These are phyloP conservation scores for Wolfiporia cocos DNA, from an alignment of 1,284 basidiomycete species.

Conservation along the genomic window DNA sequence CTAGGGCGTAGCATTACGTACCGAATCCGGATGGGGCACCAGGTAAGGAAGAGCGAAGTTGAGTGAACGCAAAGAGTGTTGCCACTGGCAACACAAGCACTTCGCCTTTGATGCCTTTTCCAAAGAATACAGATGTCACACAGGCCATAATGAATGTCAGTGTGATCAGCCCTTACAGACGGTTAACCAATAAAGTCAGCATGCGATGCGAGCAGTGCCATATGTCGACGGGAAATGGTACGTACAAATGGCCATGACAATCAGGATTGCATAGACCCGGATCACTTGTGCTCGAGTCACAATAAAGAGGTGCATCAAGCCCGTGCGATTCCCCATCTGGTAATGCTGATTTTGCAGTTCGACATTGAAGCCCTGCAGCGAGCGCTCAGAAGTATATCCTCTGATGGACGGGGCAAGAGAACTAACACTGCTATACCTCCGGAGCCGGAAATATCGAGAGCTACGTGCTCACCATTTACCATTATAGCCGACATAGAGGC, in stretches of 20 bases:
- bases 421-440: conserved; percentile 16
- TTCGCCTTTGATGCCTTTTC: conserved; percentile 15
- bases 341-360: conserved; percentile 9
- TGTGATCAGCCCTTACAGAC: conserved; percentile 19
- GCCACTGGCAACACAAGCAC: conserved; percentile 18
- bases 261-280: conserved; percentile 17
- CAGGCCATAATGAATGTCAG: conserved; percentile 18
- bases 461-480: background rate
- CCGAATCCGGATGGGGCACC: conserved; percentile 19
- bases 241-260: conserved; percentile 20
- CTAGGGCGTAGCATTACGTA: no score
- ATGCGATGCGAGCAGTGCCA: no score
- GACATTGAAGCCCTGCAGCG: conserved; percentile 16
- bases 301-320: conserved; percentile 14
- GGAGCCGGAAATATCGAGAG: conserved; percentile 9
- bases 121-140: conserved; percentile 15
- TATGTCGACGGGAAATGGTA: background rate
- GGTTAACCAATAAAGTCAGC: no score
- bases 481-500: conserved; percentile 7
- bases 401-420: no score
- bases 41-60: conserved; percentile 17
- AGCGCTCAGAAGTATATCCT: no score
- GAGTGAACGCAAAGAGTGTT: conserved; percentile 20
- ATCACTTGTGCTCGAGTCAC: conserved; percentile 18
- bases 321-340: conserved; percentile 7